Percentiles rank a stretch among this genome's conserved stretches.
These are phyloP conservation scores for Heliamphora exappendiculata DNA, from an alignment of 148 eudicot genomes.

Conservation along the genomic window DNA sequence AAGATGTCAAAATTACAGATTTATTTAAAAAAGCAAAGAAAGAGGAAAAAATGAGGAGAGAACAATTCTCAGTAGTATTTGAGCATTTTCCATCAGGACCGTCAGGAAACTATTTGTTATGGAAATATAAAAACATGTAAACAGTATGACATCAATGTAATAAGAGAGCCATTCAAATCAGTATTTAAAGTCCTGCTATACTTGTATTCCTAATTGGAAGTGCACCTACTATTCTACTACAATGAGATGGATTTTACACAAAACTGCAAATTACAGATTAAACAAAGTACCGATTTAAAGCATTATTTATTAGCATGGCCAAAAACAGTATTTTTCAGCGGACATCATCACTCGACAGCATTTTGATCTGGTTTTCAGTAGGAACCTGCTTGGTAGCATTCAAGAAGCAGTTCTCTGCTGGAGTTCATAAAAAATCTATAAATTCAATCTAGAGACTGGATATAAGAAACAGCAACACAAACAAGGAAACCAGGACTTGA, in stretches of 20 bases:
- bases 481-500: not conserved
- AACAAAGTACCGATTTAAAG: not conserved
- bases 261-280: not conserved
- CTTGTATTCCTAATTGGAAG: not conserved
- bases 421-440: not conserved
- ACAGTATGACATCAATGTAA: not conserved
- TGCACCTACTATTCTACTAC: not conserved
- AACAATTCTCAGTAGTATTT: not conserved
- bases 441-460: not conserved
- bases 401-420: not conserved
- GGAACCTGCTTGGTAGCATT: not conserved
- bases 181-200: not conserved
- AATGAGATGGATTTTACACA: not conserved
- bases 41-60: not conserved
- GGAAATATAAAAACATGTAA: not conserved
- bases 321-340: not conserved
- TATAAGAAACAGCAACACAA: not conserved
- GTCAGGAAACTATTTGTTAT: not conserved
- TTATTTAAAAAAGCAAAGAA: not conserved
- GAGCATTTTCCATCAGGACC: not conserved
- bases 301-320: not conserved
- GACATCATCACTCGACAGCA: not conserved
- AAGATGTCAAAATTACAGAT: not conserved
- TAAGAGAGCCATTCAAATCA: not conserved
- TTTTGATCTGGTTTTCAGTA: not conserved